Percentiles rank a stretch among this genome's conserved stretches.
Evolutionary conservation across 2,329 filamentous ascomycete genomes (phyloP).

Genomic region (Xylaria sp.): DNA sequence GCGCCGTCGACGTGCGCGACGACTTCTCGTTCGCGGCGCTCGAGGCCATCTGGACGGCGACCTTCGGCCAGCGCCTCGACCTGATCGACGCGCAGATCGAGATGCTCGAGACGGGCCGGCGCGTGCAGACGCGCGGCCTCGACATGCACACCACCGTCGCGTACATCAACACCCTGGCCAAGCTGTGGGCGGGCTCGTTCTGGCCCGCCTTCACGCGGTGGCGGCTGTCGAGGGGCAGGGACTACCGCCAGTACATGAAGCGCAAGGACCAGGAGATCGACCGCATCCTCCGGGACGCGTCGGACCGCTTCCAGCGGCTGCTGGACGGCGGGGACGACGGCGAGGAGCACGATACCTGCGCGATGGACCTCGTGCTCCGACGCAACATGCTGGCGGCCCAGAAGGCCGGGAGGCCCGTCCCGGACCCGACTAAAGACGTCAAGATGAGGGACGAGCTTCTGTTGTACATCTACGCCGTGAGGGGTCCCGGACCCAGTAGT

Average conservation of each 20-base stretch:
- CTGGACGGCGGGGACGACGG: conserved; percentile 23
- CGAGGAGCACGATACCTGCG: conserved; percentile 36
- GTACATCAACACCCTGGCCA: conserved; percentile 14
- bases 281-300: conserved; percentile 26
- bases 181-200: conserved; percentile 7
- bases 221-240: conserved; percentile 9
- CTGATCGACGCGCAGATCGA: conserved; percentile 14
- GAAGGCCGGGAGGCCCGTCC: conserved; percentile 36
- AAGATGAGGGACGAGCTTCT: conserved; percentile 35
- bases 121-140: conserved; percentile 7
- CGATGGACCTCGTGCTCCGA: conserved; percentile 41
- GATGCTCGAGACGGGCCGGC: conserved; percentile 5
- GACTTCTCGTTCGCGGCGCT: conserved; percentile 24
- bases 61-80: conserved; percentile 16
- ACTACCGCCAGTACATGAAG: conserved; percentile 24
- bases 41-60: conserved; percentile 22
- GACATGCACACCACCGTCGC: conserved; percentile 15
- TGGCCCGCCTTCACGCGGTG: conserved; percentile 16
- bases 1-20: conserved; percentile 3
- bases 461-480: conserved; percentile 24
- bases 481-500: conserved; percentile 15
- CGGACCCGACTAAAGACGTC: conserved; percentile 27
- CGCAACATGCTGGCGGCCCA: conserved; percentile 38
- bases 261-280: conserved; percentile 27
- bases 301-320: conserved; percentile 23